These are phyloP conservation scores for Capsella rubella DNA, from an alignment of 441 rosid species.

Conservation along the genomic window DNA sequence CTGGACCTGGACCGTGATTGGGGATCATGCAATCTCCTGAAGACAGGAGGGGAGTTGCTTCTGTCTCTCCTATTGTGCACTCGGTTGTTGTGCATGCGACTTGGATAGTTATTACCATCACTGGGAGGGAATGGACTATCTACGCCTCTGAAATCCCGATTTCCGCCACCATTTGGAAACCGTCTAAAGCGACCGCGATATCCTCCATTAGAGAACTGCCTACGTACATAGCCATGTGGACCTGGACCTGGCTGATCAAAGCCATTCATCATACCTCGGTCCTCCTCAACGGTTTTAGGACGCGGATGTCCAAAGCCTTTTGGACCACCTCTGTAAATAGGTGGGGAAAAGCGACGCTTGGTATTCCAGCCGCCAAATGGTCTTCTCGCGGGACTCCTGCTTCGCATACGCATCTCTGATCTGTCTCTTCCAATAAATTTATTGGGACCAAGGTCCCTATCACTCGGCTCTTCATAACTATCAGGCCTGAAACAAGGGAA, in stretches of 20 bases:
- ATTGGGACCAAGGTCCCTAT: constrained; percentile 29
- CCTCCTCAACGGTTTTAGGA: constrained; percentile 47
- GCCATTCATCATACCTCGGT: constrained; percentile 41
- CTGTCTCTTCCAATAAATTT: constrained; percentile 48
- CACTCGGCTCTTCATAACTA: constrained; percentile 27
- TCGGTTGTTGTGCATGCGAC: constrained; percentile 26
- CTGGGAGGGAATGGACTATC: constrained; percentile 1
- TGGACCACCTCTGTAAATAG: constrained; percentile 38
- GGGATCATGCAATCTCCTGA: constrained; percentile 46
- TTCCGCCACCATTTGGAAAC: constrained; percentile 16
- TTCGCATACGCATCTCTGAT: constrained; percentile 37
- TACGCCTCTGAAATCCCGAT: constrained; percentile 24
- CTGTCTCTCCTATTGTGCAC: constrained; percentile 52
- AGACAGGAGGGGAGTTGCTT: constrained; percentile 52
- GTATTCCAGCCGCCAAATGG: constrained; percentile 44
- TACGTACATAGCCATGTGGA: constrained; percentile 43
- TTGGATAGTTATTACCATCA: neutral
- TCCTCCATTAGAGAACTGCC: constrained; percentile 48
- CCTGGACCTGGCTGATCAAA: constrained; percentile 44
- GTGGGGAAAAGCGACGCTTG: constrained; percentile 43
- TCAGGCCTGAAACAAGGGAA: constrained; percentile 23
- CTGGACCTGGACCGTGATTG: constrained; percentile 58
- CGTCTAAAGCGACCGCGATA: constrained; percentile 45
- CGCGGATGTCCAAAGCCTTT: constrained; percentile 47
- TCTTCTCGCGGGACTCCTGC: constrained; percentile 52